Base-by-base conservation (phyloP, 2,329 filamentous ascomycete species). In the Alternaria arborescens region DNA sequence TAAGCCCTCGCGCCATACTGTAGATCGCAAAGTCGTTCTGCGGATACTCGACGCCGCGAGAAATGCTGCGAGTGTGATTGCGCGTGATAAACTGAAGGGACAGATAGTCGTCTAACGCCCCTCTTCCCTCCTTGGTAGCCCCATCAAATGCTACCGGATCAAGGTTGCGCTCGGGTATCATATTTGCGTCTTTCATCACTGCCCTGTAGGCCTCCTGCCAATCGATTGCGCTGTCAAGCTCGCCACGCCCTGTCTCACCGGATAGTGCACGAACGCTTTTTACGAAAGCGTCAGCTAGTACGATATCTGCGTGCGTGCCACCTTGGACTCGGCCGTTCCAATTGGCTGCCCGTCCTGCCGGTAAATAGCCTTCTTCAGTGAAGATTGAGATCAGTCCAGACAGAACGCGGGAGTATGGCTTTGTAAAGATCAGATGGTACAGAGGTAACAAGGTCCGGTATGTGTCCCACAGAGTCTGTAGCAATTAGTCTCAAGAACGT, bases 1-100 rank as follows among this genome's bases (percentile, higher is more conserved):
- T 85, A 43, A 90, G 73, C 0, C 78, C 81, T 11, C 80, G 79
- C 0, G 88, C 88, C 62, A 91, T 85, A 54, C 86, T 80, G 0
- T 87, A 82, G 60, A 91, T 88, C 65, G 85, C 86, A 68, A 87
- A 78, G 65, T 78, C 76, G 43, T 78, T 75, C 60, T 77, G 71
- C 8, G 70, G 58, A 48, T 68, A 77, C 66, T 79, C 78, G 16
- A 79, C 59, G 1, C 77, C 77, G 8, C 77, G 69, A 4, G 75
- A 73, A 20, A 74, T 61, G 52, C 64, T 70, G 26, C 71, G 61
- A n/a, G 68, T 78, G 61, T 73, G 69, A 10, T 58, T 76, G 75
- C 38, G 76, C 63, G 58, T 70, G 73, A 77, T 74, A 62, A 75
- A 78, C 53, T 78, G 77, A 43, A 76, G 78, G 41, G 65, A 61